Conservation (phyloP, 1,284 basidiomycete genomes). For the Microbotryum intermedium region DNA sequence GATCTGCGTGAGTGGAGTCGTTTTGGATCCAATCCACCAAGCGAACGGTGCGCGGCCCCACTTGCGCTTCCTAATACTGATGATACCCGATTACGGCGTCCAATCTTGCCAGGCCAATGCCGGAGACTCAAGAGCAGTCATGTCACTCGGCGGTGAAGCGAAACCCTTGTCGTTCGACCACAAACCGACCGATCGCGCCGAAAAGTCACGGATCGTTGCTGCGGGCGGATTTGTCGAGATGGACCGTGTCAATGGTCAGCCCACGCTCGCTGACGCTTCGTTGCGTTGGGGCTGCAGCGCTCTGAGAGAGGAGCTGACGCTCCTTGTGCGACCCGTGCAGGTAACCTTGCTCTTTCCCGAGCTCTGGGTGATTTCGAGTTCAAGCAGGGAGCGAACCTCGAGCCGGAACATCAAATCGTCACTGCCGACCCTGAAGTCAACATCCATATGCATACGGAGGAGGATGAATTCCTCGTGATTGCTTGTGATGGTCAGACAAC, state of each 20-base stretch:
- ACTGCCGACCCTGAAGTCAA: constrained; percentile 90
- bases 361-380: constrained; percentile 98
- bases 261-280: not conserved
- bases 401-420: constrained; percentile 87
- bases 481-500: constrained; percentile 79
- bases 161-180: constrained; percentile 90
- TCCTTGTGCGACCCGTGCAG: constrained; percentile 42
- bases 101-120: constrained; percentile 72
- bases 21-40: not conserved
- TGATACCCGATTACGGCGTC: not conserved
- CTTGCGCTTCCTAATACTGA: not conserved
- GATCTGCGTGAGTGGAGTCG: constrained; percentile 55
- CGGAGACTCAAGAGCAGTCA: constrained; percentile 90
- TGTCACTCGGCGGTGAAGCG: constrained; percentile 73
- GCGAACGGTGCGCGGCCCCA: not conserved
- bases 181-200: constrained; percentile 81
- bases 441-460: constrained; percentile 65
- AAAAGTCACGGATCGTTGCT: constrained; percentile 74
- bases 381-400: constrained; percentile 79
- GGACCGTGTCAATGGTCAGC: constrained; percentile 88
- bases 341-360: constrained; percentile 89
- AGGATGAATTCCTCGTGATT: constrained; percentile 92
- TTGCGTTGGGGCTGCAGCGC: not conserved
- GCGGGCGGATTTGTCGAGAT: constrained; percentile 98
- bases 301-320: too few species aligned